phyloP scores from a whole-genome alignment of 176 grass and related monocot species.

The Typha latifolia region DNA sequence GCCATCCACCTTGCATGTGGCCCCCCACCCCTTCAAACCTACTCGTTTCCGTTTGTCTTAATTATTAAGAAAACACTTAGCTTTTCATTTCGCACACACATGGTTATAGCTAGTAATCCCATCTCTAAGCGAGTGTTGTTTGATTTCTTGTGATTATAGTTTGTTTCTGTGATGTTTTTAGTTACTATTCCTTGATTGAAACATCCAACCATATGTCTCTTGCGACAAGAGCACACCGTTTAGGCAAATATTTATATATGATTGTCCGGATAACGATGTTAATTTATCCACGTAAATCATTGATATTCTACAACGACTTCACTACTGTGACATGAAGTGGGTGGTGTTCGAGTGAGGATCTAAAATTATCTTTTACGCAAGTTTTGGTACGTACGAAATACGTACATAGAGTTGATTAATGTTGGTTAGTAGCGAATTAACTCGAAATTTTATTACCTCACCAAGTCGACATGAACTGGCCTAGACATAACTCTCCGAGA shows the following conservation, averaged over 20 bases:
- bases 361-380: too few species aligned
- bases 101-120: neutral
- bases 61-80: neutral
- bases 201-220: neutral
- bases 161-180: neutral
- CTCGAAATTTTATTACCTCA: too few species aligned
- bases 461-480: too few species aligned
- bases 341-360: neutral
- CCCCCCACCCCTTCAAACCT: neutral
- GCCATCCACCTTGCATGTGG: neutral
- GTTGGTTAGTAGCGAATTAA: too few species aligned
- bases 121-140: neutral
- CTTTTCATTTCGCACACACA: neutral
- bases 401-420: too few species aligned
- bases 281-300: neutral
- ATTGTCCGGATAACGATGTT: neutral
- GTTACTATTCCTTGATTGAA: neutral
- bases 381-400: too few species aligned
- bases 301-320: neutral
- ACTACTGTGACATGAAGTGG: neutral
- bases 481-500: too few species aligned
- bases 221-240: neutral
- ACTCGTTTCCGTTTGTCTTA: neutral
- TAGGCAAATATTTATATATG: neutral
- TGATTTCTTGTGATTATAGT: neutral